Evolutionary conservation across 495 filamentous ascomycete genomes (phyloP).

Genomic region (Sporormia fimetaria): DNA sequence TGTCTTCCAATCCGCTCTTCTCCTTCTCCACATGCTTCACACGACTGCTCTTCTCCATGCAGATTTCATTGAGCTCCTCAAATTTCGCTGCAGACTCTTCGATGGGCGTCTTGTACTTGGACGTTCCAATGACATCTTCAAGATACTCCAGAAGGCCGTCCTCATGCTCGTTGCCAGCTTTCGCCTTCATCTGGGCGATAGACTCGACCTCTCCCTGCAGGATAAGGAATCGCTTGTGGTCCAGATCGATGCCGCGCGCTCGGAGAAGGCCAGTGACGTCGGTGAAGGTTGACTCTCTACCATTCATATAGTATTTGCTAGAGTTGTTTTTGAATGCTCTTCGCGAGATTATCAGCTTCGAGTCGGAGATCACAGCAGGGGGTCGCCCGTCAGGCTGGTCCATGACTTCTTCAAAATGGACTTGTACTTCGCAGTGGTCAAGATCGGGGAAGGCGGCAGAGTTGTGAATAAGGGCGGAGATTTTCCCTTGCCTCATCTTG

Average conservation of each 20-base stretch:
- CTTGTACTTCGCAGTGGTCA: slow-evolving; percentile 85
- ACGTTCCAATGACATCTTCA: slow-evolving; percentile 97
- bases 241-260: slow-evolving; percentile 81
- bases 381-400: slow-evolving; percentile 70
- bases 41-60: slow-evolving; percentile 81
- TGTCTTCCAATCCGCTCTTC: slow-evolving; percentile 79
- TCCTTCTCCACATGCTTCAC: slow-evolving; percentile 98
- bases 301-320: slow-evolving; percentile 96
- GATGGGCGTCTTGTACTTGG: slow-evolving; percentile 93
- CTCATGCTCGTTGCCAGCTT: slow-evolving; percentile 86
- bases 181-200: slow-evolving; percentile 98
- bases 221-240: slow-evolving; percentile 97
- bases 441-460: slow-evolving; percentile 76
- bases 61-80: slow-evolving; percentile 86
- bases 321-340: slow-evolving; percentile 95
- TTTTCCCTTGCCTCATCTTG: slow-evolving; percentile 98
- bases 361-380: slow-evolving; percentile 64
- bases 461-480: slow-evolving; percentile 94
- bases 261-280: slow-evolving; percentile 79
- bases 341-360: slow-evolving; percentile 74
- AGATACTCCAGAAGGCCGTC: slow-evolving; percentile 94
- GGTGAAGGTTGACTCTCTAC: slow-evolving; percentile 77
- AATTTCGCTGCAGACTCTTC: slow-evolving; percentile 84
- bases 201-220: slow-evolving; percentile 96
- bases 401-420: slow-evolving; percentile 89